Evolutionary conservation across 176 grass and related monocot genomes (phyloP).

Genomic region (Rhynchospora tenuis): DNA sequence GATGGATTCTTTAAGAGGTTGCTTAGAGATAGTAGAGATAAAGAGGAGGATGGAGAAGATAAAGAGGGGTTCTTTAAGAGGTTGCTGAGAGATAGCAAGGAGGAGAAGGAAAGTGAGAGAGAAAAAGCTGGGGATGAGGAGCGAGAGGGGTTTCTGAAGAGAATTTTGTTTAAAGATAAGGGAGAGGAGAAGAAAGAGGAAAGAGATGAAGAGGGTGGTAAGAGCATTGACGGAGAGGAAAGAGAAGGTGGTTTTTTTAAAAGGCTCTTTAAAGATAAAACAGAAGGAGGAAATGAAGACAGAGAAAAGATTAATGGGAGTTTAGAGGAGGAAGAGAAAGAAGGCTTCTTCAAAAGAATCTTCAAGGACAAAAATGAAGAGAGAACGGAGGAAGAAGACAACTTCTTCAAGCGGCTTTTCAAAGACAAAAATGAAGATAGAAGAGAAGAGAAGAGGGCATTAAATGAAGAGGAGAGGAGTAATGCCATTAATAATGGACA

Average conservation of each 20-base stretch:
- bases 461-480: conserved; percentile 55
- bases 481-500: conserved; percentile 25
- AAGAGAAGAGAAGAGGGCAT: conserved; percentile 44
- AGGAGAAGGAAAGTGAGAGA: conserved; percentile 65
- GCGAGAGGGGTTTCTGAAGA: conserved; percentile 58
- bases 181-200: conserved; percentile 26
- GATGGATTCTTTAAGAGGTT: conserved; percentile 92
- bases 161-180: conserved; percentile 27
- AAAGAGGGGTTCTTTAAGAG: conserved; percentile 82
- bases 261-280: conserved; percentile 92
- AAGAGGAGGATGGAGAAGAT: conserved; percentile 69
- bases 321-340: conserved; percentile 71
- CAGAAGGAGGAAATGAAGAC: conserved; percentile 56
- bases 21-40: conserved; percentile 76
- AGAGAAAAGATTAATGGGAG: conserved; percentile 47
- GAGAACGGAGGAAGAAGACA: conserved; percentile 79
- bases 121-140: conserved; percentile 77
- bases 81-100: conserved; percentile 69
- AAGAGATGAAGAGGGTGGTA: conserved; percentile 2
- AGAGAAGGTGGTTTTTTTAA: conserved; percentile 37
- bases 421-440: conserved; percentile 97
- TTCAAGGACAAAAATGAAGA: conserved; percentile 91
- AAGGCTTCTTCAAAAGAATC: conserved; percentile 87
- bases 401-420: conserved; percentile 86
- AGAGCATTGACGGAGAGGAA: conserved; percentile 17